phyloP scores from a whole-genome alignment of 495 filamentous ascomycete genomes.

The Staphylotrichum longicolle region DNA sequence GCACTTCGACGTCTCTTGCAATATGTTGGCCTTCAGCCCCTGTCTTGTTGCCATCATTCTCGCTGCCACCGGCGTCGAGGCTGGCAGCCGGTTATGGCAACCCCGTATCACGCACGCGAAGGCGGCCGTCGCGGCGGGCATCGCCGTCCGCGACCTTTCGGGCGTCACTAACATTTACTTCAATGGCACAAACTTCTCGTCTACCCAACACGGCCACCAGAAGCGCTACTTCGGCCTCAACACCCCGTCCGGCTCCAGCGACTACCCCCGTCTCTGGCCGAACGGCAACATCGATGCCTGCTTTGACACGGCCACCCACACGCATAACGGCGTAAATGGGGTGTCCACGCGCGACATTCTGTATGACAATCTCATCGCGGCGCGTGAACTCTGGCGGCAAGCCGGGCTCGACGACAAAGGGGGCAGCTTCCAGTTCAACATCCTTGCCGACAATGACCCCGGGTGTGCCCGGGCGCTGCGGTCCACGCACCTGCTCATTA shows the following conservation, averaged over 20 bases:
- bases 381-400: not conserved
- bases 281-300: conserved; percentile 4
- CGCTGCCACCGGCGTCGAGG: not conserved
- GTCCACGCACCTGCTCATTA: conserved; percentile 3
- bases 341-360: not conserved
- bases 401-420: not conserved
- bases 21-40: not conserved
- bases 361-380: not conserved
- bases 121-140: not conserved
- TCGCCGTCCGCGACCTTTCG: not conserved
- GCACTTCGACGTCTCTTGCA: not conserved
- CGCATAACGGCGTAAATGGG: not conserved
- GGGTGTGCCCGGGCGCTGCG: not conserved
- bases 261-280: not conserved
- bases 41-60: not conserved
- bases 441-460: not conserved
- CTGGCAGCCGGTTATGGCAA: not conserved
- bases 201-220: not conserved
- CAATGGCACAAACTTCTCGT: conserved; percentile 3
- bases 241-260: not conserved
- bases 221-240: conserved; percentile 2
- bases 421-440: conserved; percentile 1
- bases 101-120: not conserved
- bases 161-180: conserved; percentile 6
- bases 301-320: not conserved